Base-by-base conservation (phyloP, 228 moss, liverwort and hornwort species). In the Sphagnum magellanicum region DNA sequence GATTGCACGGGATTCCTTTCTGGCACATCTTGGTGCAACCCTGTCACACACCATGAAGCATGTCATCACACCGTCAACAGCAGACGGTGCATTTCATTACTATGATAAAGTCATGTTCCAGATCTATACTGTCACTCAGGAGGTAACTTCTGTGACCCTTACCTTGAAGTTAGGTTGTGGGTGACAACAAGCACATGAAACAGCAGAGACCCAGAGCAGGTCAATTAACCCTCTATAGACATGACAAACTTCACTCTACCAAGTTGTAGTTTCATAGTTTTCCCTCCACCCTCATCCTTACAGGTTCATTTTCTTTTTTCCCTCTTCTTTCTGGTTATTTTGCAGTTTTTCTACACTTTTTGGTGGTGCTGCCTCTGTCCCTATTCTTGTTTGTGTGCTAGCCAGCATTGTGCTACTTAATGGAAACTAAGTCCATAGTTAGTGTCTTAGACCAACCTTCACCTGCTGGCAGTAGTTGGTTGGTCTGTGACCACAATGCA, bases 71-170 rank as follows among this genome's bases (percentile, higher is more conserved):
- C 91, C 97, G 65, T 93, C 97, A 60, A 91, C 93, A 69, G 91
- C 93, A 70, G 97, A 98, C 69, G 93, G 93, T 71, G 93, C 93
- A 68, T 93, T 90, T 73, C 97, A 98, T 75, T 92, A 79, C 67
- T 98, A 98, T 75, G 91, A 93, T 67, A 92, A 83, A 72, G 80
- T 98, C 57, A 70, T 88, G 10, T 98, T 98, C 61, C 88, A 91
- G 70, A 80, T 98, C 67, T 98, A 93, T 74, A 67, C 90, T 70
- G 90, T 98, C 61, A 91, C 97, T 76, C 85, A 98, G 75, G 90
- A 88, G 80, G 93, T 91, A 66, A 11, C 73, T 51, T 47, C 49
- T 63, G 16, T 8, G 8, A 63, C 10, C 1, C 8, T 7, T 63
- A n/a, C 16, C 47, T 63, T 9, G 63, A 32, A 32, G 4, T 63